Base-by-base conservation (phyloP, 768 basidiomycete species). In the Hypholoma fasciculare region DNA sequence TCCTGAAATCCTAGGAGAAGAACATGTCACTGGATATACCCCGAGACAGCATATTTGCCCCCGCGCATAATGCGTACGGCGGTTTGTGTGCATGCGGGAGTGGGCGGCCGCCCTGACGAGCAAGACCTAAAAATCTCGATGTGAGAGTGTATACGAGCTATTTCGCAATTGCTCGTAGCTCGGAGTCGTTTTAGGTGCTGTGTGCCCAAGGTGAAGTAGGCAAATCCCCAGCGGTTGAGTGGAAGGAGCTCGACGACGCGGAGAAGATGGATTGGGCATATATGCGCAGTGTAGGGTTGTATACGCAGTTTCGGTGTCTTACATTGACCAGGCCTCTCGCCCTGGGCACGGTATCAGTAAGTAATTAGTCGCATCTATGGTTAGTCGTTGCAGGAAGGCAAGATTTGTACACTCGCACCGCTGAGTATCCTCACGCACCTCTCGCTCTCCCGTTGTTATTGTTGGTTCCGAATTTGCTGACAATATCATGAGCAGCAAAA, bases 141-240 rank as follows among this genome's bases (percentile, higher is more conserved):
- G 4, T 23, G 23, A 23, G 23, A 23, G 4, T 23, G 23, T 23
- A 23, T 23, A 23, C 23, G 23, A 4, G 23, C 23, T 1, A 23
- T 23, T 23, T 23, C 23, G 23, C 23, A 23, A 23, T 23, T 1
- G 23, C 23, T 23, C 23, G 23, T 23, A 23, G 23, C 23, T 23
- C 1, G 23, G 1, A 23, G 23, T 23, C 23, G 23, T 23, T 1
- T 4, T 23, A 23, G 23, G 23, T 23, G 4, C 23, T 4, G 23
- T 23, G 23, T 4, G 23, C 23, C 23, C 23, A 23, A 23, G 23
- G 23, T 62, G 94, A 96, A 73, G 84, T 97, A 58, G 96, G 96
- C 66, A 97, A 95, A 77, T 82, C 96, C 47, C 87, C 98, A 58
- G 96, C 96, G 40, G 89, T 89, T 52, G 95, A 94, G 77, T 98